phyloP scores from a whole-genome alignment of 2,329 filamentous ascomycete genomes.

The Trichoderma asperellum region DNA sequence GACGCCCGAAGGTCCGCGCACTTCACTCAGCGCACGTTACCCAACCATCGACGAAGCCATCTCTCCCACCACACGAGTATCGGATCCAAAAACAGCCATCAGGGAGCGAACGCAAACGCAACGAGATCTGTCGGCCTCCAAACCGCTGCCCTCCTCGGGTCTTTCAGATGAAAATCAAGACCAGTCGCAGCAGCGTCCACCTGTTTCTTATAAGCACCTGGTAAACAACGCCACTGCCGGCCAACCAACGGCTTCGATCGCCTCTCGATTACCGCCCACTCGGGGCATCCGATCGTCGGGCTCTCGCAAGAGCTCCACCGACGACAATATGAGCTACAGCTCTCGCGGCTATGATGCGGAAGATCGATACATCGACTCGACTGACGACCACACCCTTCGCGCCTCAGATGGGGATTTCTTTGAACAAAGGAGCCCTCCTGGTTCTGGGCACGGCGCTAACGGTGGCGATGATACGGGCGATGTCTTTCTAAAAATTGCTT shows the following conservation, averaged over 20 bases:
- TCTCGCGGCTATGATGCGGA: constrained; percentile 50
- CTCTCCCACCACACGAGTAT: constrained; percentile 33
- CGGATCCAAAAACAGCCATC: constrained; percentile 32
- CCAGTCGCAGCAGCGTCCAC: constrained; percentile 48
- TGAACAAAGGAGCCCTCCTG: constrained; percentile 36
- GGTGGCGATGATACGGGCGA: constrained; percentile 61
- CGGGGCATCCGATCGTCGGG: constrained; percentile 61
- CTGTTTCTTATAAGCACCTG: constrained; percentile 54
- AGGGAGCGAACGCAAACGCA: constrained; percentile 44
- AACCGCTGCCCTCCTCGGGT: constrained; percentile 45
- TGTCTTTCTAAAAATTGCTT: constrained; percentile 62
- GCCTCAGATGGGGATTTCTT: constrained; percentile 52
- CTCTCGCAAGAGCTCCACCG: constrained; percentile 56
- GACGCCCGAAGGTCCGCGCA: constrained; percentile 39
- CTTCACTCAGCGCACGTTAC: constrained; percentile 41
- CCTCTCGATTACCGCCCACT: constrained; percentile 54
- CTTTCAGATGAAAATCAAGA: constrained; percentile 54
- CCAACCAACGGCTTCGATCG: constrained; percentile 39
- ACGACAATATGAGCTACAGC: constrained; percentile 57
- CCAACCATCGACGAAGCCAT: constrained; percentile 40
- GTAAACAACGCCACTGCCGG: constrained; percentile 36
- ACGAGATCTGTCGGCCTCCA: constrained; percentile 53
- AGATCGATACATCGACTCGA: constrained; percentile 49
- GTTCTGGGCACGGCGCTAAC: constrained; percentile 44
- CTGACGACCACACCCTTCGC: constrained; percentile 55